phyloP scores from a whole-genome alignment of 2,329 filamentous ascomycete species.

The Fusarium musae region DNA sequence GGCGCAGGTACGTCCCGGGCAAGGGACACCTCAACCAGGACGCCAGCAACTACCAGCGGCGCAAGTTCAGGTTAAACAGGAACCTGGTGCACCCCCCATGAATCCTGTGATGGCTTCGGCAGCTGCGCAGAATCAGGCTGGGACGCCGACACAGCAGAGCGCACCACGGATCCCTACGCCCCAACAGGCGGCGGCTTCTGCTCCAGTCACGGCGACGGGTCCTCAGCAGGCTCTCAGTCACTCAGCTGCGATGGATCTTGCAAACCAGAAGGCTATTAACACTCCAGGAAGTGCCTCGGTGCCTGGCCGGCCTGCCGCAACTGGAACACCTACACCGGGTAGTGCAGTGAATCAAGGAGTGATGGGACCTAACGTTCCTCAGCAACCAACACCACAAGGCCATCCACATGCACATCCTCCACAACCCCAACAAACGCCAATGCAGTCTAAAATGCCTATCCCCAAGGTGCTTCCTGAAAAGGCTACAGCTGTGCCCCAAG shows the following conservation, averaged over 20 bases:
- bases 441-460: constrained; percentile 78
- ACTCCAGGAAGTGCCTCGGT: constrained; percentile 49
- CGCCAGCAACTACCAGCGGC: constrained; percentile 29
- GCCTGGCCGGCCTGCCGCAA: constrained; percentile 47
- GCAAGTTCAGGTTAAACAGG: constrained; percentile 48
- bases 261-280: constrained; percentile 55
- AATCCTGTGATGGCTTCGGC: constrained; percentile 58
- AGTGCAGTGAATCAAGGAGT: constrained; percentile 47
- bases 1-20: constrained; percentile 44
- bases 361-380: constrained; percentile 47
- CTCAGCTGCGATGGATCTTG: constrained; percentile 61
- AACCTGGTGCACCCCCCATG: constrained; percentile 56
- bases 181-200: constrained; percentile 58
- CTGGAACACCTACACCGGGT: constrained; percentile 46
- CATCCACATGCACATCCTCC: constrained; percentile 63
- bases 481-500: constrained; percentile 75
- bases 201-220: constrained; percentile 51
- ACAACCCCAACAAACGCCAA: constrained; percentile 52
- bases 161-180: constrained; percentile 62
- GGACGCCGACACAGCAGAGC: constrained; percentile 63
- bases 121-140: constrained; percentile 52
- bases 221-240: constrained; percentile 59
- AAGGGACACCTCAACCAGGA: constrained; percentile 41
- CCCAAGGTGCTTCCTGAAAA: constrained; percentile 79
- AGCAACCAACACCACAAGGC: constrained; percentile 49